Percentiles rank a stretch among this genome's conserved stretches.
These are phyloP conservation scores for Ambrosia trifida DNA, from an alignment of 129 eudicot species.

Conservation along the genomic window DNA sequence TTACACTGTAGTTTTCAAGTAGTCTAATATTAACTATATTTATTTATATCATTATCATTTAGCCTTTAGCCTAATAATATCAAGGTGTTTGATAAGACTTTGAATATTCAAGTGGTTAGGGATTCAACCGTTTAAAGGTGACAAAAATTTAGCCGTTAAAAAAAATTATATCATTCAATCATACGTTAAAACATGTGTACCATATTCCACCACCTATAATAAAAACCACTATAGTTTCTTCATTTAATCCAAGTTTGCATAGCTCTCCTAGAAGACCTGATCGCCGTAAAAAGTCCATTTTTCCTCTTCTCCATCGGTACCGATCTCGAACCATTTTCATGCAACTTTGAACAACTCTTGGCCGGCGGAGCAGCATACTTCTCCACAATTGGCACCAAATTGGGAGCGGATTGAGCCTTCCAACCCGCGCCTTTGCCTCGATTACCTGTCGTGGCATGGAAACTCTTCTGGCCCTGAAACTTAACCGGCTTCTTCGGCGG, in stretches of 20 bases:
- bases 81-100: too few relatives aligned
- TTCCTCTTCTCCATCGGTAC: constrained; percentile 19
- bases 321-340: constrained; percentile 6
- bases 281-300: constrained; percentile 23
- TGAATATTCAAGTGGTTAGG: too few relatives aligned
- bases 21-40: too few relatives aligned
- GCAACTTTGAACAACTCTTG: neutral
- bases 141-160: too few relatives aligned
- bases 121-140: too few relatives aligned
- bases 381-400: neutral
- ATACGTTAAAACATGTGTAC: too few relatives aligned
- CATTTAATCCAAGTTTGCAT: constrained; percentile 35
- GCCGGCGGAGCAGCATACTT: constrained; percentile 2
- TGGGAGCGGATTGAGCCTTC: constrained; percentile 4
- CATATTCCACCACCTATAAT: neutral
- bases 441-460: neutral
- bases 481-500: constrained; percentile 15
- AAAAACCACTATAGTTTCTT: neutral
- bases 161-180: too few relatives aligned
- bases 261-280: constrained; percentile 28
- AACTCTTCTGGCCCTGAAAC: constrained; percentile 10
- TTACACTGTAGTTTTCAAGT: too few relatives aligned
- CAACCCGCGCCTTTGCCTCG: constrained; percentile 10
- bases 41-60: too few relatives aligned
- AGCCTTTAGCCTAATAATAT: too few relatives aligned